Conservation (phyloP, 768 basidiomycete species). For the Lactifluus echinatus region DNA sequence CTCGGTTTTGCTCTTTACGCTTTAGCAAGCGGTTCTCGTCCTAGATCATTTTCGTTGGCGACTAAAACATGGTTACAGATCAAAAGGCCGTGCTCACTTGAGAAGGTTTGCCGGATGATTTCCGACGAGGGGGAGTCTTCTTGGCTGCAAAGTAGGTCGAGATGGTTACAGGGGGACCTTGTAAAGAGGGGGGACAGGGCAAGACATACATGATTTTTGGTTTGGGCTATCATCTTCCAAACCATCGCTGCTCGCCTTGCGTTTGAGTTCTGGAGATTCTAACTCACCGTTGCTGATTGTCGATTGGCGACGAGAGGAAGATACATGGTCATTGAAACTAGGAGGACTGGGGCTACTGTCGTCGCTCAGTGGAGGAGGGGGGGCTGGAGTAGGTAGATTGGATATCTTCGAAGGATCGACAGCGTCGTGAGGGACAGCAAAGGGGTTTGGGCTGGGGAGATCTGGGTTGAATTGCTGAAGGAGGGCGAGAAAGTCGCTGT, state of each 20-base stretch:
- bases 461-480: constrained; percentile 58
- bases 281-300: constrained; percentile 30
- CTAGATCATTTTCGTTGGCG: constrained; percentile 25
- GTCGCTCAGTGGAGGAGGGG: constrained; percentile 55
- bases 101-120: constrained; percentile 31
- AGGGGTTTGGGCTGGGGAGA: constrained; percentile 20
- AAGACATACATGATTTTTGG: constrained; percentile 55
- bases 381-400: constrained; percentile 39
- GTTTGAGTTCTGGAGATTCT: constrained; percentile 51
- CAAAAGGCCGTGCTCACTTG: constrained; percentile 25
- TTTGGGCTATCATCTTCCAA: constrained; percentile 56
- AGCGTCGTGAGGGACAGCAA: constrained; percentile 31
- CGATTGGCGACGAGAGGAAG: constrained; percentile 28
- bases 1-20: constrained; percentile 95
- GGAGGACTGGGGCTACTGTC: constrained; percentile 77
- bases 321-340: constrained; percentile 32
- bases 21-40: constrained; percentile 74
- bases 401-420: constrained; percentile 56
- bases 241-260: constrained; percentile 61
- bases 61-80: not conserved
- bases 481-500: constrained; percentile 70
- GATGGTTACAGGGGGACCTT: not conserved
- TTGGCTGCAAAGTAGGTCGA: constrained; percentile 18
- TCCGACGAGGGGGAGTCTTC: constrained; percentile 28
- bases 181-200: constrained; percentile 31